Evolutionary conservation across 2,329 filamentous ascomycete species (phyloP).

Genomic region (Lecanicillium sp.): DNA sequence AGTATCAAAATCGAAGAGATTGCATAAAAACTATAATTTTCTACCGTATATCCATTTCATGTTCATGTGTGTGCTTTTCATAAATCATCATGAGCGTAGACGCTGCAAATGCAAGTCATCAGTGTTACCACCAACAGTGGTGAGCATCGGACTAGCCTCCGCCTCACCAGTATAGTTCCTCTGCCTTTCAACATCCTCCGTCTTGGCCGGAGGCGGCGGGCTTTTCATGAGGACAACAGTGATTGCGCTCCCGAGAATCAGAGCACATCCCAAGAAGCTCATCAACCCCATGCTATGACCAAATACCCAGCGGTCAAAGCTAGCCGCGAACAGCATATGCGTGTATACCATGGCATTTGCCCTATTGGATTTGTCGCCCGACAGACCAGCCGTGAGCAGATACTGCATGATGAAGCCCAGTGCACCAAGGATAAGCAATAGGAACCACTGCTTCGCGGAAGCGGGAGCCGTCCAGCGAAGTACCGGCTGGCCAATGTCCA

Average conservation of each 20-base stretch:
- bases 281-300: conserved; percentile 39
- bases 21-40: no score
- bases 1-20: no score
- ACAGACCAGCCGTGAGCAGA: conserved; percentile 68
- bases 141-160: conserved; percentile 33
- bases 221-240: conserved; percentile 40
- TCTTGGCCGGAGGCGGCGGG: conserved; percentile 17
- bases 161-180: conserved; percentile 19
- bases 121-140: conserved; percentile 19
- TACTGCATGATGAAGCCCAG: conserved; percentile 83
- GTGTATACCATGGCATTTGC: conserved; percentile 52
- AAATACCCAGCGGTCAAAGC: conserved; percentile 44
- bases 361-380: conserved; percentile 57
- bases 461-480: conserved; percentile 34
- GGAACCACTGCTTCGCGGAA: conserved; percentile 48
- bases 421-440: conserved; percentile 59
- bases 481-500: conserved; percentile 36
- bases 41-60: neutral
- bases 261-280: conserved; percentile 40
- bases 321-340: conserved; percentile 47
- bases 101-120: conserved; percentile 11
- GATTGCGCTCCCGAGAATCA: conserved; percentile 46
- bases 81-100: neutral
- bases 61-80: neutral
- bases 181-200: conserved; percentile 25